phyloP scores from a whole-genome alignment of 192 early-diverging fungal species.

The Coemansia guatemalensis region DNA sequence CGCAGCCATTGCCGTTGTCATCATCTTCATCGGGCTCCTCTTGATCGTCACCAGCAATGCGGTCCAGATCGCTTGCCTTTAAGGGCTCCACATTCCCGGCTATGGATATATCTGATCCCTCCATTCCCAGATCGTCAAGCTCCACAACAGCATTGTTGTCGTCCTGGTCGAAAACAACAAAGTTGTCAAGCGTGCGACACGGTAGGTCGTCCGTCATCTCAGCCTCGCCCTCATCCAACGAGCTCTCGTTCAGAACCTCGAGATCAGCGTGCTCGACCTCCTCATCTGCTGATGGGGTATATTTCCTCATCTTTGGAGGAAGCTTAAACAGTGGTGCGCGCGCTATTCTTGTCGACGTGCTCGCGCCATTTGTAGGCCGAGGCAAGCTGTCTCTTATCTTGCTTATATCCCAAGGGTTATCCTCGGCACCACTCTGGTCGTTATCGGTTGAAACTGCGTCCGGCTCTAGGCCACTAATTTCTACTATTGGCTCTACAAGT shows the following conservation, averaged over 20 bases:
- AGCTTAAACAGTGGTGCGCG: background rate
- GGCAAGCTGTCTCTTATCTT: background rate
- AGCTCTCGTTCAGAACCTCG: conserved; percentile 52
- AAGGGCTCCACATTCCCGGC: conserved; percentile 55
- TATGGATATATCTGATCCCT: conserved; percentile 43
- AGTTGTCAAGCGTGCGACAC: conserved; percentile 56
- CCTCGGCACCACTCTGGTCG: conserved; percentile 4
- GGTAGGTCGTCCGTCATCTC: conserved; percentile 39
- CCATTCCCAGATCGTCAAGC: conserved; percentile 53
- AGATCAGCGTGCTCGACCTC: conserved; percentile 38
- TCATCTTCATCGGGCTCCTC: conserved; percentile 41
- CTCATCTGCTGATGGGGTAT: conserved; percentile 26
- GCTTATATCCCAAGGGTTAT: conserved; percentile 16
- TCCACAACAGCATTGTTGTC: conserved; percentile 31
- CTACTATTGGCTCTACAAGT: background rate
- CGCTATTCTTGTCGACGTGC: background rate
- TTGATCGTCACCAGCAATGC: conserved; percentile 22
- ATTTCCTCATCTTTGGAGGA: conserved; percentile 12
- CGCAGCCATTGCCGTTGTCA: conserved; percentile 27
- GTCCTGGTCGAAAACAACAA: conserved; percentile 54
- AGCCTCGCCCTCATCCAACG: conserved; percentile 13
- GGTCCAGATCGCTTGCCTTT: conserved; percentile 18
- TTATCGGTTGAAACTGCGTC: background rate
- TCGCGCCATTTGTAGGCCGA: background rate
- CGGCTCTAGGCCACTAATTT: background rate